phyloP scores from a whole-genome alignment of 176 grass and related monocot species.

The Zea mays region DNA sequence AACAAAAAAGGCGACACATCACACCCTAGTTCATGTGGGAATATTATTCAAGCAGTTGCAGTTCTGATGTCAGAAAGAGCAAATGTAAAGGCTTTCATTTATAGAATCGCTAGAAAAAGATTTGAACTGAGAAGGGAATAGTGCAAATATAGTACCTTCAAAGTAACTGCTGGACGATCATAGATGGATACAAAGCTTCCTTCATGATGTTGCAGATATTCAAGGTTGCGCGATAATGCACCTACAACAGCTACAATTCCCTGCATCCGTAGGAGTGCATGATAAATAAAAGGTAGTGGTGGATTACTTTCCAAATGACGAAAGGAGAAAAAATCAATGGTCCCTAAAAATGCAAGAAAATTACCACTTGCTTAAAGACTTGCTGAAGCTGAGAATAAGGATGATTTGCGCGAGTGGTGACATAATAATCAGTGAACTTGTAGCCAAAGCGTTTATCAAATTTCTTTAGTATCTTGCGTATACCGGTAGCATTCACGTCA shows the following conservation, averaged over 20 bases:
- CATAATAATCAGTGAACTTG: constrained; percentile 93
- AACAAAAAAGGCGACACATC: background rate
- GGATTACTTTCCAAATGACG: constrained; percentile 14
- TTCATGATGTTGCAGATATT: constrained; percentile 63
- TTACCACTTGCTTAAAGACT: constrained; percentile 99
- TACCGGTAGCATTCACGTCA: constrained; percentile 83
- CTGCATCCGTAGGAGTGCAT: constrained; percentile 36
- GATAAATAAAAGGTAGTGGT: constrained; percentile 24
- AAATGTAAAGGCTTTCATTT: background rate
- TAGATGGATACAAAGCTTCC: constrained; percentile 77
- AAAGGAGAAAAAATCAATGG: background rate
- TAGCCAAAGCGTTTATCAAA: constrained; percentile 95
- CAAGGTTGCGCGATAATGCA: constrained; percentile 78
- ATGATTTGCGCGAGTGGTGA: constrained; percentile 84
- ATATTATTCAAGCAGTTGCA: background rate
- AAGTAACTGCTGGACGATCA: constrained; percentile 63
- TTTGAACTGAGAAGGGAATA: constrained; percentile 10
- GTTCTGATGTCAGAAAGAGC: constrained; percentile 21
- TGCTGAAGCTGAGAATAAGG: constrained; percentile 97
- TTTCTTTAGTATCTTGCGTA: constrained; percentile 98
- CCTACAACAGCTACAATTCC: constrained; percentile 83
- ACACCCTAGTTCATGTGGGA: background rate
- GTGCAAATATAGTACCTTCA: constrained; percentile 49
- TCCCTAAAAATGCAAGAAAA: constrained; percentile 12
- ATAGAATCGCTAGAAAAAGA: constrained; percentile 2